Conservation (phyloP, 805 yeast species). For the Candida mattraensis region DNA sequence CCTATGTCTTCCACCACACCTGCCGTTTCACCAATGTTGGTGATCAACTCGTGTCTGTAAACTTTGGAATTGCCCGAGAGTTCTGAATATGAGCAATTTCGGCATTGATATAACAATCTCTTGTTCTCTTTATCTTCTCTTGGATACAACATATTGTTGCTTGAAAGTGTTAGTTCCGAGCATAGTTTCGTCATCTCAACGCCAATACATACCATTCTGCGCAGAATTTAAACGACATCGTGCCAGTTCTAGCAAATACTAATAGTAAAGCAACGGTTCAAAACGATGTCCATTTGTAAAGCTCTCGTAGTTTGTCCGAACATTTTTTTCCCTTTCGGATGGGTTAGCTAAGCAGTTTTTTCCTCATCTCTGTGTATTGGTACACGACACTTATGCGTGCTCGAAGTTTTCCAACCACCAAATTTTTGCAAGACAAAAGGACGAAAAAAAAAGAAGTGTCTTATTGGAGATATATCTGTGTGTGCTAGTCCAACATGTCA, state of each 20-base stretch:
- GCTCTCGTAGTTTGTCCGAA: too few relatives aligned
- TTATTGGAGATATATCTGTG: too few relatives aligned
- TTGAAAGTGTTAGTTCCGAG: slow-evolving; percentile 7
- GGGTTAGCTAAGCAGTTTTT: too few relatives aligned
- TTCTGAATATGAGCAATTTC: slow-evolving; percentile 93
- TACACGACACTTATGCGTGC: too few relatives aligned
- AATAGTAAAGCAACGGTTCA: neutral
- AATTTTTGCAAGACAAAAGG: slow-evolving; percentile 3
- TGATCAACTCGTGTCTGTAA: slow-evolving; percentile 87
- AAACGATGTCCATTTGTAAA: neutral
- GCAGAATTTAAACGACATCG: slow-evolving; percentile 83
- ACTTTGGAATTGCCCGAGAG: slow-evolving; percentile 85
- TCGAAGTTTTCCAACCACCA: slow-evolving; percentile 8
- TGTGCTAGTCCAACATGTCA: slow-evolving; percentile 19
- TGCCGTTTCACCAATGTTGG: slow-evolving; percentile 93
- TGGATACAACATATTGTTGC: slow-evolving; percentile 98
- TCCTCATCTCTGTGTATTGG: too few relatives aligned
- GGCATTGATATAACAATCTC: slow-evolving; percentile 82
- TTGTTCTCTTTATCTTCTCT: slow-evolving; percentile 84
- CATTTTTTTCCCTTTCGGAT: too few relatives aligned
- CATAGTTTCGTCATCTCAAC: too few relatives aligned
- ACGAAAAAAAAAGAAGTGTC: too few relatives aligned
- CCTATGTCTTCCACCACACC: slow-evolving; percentile 97
- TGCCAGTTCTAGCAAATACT: slow-evolving; percentile 3
- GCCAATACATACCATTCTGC: slow-evolving; percentile 64